Base-by-base conservation (phyloP, 352 stramenopile species). In the Phytophthora niederhauseri region DNA sequence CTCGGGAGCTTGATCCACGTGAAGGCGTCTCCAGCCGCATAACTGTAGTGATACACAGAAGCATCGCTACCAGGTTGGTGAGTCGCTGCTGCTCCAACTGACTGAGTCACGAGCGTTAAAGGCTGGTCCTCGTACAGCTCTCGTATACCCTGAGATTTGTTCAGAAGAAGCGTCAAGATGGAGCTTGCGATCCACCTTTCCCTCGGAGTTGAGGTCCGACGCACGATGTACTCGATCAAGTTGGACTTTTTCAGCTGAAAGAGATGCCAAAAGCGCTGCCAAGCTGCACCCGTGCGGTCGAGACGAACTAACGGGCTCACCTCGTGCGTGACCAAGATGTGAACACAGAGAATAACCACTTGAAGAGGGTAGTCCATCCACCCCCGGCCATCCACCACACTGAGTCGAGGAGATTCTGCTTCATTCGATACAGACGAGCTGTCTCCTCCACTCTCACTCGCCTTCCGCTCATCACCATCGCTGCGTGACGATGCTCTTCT, bases 301-400 rank as follows among this genome's bases (percentile, higher is more conserved):
- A 74, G 55, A 31, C 64, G 67, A 3, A 84, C 77, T 26, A 91
- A 68, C 30, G 64, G 41, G 17, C 56, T 78, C 1, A 90, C 43
- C 45, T 91, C 83, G 38, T 76, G 85, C 3, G 83, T 90, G 30
- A 91, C 53, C n/a, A 90, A 41, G 11, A 90, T 74, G 51, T 85
- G 85, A 14, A 84, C 54, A 28, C 82, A 85, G 24, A 93, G 61
- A 12, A 91, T 26, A 8, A 93, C 56, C 0, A 89, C 65, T 75
- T 91, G 77, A 31, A 92, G 59, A 2, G 83, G 85, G 8, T 76
- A 67, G 15, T 72, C 61, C 15, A 71, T 70, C 79, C 83, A 91
- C 28, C 63, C 64, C n/a, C 55, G 58, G 15, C 4, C 34, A 20
- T 61, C 22, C 14, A 8, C 20, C 45, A 22, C 19, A 31, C 8